Percentiles rank a stretch among this genome's conserved stretches.
Conservation (phyloP, 176 grass and related monocot genomes). For the Canna indica region DNA sequence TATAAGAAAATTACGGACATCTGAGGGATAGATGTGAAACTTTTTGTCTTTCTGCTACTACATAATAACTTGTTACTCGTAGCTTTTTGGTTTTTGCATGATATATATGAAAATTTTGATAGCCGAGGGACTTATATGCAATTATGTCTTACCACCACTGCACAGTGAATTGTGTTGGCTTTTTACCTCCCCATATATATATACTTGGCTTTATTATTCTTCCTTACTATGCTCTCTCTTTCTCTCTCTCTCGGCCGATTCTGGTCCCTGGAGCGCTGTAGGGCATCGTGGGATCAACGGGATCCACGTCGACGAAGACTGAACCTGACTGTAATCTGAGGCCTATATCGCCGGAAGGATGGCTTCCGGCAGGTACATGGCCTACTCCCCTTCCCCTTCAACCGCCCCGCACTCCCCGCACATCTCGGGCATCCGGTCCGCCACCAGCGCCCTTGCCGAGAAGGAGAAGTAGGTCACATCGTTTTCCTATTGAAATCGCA, state of each 20-base stretch:
- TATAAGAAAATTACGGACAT: too few species aligned
- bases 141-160: background rate
- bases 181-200: background rate
- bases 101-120: background rate
- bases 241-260: background rate
- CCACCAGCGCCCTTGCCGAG: constrained; percentile 41
- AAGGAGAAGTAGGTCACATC: constrained; percentile 33
- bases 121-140: background rate
- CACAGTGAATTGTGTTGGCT: background rate
- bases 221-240: background rate
- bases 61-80: too few species aligned
- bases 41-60: too few species aligned
- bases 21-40: too few species aligned
- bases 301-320: background rate
- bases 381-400: constrained; percentile 91
- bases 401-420: constrained; percentile 82
- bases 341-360: constrained; percentile 27
- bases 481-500: background rate
- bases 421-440: constrained; percentile 46
- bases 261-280: background rate
- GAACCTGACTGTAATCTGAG: background rate
- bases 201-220: background rate
- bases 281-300: background rate
- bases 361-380: constrained; percentile 90
- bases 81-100: too few species aligned